Conservation (phyloP, 1,139 yeast species). For the Yamadazyma siamensis region DNA sequence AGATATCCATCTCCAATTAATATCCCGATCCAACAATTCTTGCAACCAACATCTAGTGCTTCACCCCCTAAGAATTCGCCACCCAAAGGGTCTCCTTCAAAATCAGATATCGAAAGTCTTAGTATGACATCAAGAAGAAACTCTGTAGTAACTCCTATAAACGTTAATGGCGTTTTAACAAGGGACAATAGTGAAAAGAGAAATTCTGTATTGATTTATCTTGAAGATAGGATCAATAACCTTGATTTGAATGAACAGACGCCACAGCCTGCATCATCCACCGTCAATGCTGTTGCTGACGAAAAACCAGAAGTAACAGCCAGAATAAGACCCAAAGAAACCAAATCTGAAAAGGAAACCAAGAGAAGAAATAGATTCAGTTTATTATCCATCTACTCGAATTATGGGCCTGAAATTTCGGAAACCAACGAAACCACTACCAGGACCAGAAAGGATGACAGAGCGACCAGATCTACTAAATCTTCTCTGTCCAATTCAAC, state of each 20-base stretch:
- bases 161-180: conserved; percentile 48
- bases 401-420: conserved; percentile 18
- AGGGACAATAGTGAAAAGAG: conserved; percentile 33
- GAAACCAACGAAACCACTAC: conserved; percentile 8
- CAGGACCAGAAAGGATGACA: conserved; percentile 2
- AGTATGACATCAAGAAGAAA: conserved; percentile 29
- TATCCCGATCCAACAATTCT: conserved; percentile 34
- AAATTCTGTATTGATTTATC: conserved; percentile 42
- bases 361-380: conserved; percentile 48
- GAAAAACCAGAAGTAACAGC: not conserved
- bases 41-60: conserved; percentile 18
- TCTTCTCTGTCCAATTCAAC: conserved; percentile 5
- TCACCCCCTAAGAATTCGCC: conserved; percentile 33
- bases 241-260: conserved; percentile 26
- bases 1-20: conserved; percentile 29
- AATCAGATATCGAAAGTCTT: conserved; percentile 14
- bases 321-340: not conserved
- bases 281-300: not conserved
- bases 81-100: conserved; percentile 17
- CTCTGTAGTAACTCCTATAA: conserved; percentile 43
- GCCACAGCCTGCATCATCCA: not conserved
- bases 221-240: conserved; percentile 46
- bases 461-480: not conserved
- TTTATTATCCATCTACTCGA: conserved; percentile 48
- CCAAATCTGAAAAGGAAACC: conserved; percentile 7